These are phyloP conservation scores for Lichtheimia hyalospora DNA, from an alignment of 371 early-diverging fungal genomes.

Conservation along the genomic window DNA sequence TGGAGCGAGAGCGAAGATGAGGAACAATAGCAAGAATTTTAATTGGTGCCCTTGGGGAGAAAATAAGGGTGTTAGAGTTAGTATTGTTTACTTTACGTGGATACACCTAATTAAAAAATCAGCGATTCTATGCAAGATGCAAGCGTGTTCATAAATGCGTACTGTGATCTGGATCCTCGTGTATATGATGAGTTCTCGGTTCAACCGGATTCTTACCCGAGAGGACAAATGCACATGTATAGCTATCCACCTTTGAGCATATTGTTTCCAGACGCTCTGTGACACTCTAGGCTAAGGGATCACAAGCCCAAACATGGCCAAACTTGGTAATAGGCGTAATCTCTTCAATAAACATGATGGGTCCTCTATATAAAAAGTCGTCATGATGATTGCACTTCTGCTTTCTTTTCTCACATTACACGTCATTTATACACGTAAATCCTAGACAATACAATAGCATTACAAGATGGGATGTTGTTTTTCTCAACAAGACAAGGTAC, in stretches of 20 bases:
- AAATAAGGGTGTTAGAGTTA: background rate
- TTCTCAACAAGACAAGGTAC: slow-evolving; percentile 13
- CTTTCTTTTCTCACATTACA: background rate
- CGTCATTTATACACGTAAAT: background rate
- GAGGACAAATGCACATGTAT: background rate
- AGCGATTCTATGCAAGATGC: background rate
- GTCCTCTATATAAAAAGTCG: background rate
- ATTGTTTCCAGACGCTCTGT: background rate
- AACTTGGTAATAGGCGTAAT: too few relatives aligned
- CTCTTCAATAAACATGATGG: background rate
- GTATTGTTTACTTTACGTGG: background rate
- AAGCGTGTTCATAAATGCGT: too few relatives aligned
- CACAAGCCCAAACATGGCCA: too few relatives aligned
- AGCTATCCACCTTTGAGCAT: background rate
- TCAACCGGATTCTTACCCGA: background rate
- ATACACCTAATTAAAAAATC: background rate
- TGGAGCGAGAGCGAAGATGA: slow-evolving; percentile 1
- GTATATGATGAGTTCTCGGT: background rate
- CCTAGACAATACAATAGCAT: background rate
- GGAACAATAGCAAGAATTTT: background rate
- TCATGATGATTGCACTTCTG: background rate
- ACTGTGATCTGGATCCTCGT: background rate
- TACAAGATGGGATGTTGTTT: slow-evolving; percentile 15
- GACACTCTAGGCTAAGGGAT: too few relatives aligned
- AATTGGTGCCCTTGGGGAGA: background rate